A percentile compares a stretch with the other conserved stretches of the same genome.
Conservation (phyloP, 139 green algal genomes). For the Edaphochlamys debaryana region DNA sequence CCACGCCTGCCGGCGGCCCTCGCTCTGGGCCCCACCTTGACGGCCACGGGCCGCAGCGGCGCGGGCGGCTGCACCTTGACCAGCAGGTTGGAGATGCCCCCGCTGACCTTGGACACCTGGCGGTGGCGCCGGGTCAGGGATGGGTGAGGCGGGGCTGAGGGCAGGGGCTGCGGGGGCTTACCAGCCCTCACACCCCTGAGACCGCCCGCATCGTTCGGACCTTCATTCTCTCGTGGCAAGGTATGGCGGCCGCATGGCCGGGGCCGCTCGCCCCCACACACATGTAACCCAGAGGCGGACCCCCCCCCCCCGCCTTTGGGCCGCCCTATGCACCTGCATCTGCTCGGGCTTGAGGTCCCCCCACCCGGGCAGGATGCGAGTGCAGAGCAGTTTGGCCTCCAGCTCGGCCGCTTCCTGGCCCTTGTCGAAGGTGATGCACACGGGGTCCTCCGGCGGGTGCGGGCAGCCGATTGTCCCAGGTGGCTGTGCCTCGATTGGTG, state of each 20-base stretch:
- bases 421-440: neutral
- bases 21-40: slow-evolving; percentile 76
- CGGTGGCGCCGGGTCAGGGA: too few relatives aligned
- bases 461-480: neutral
- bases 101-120: slow-evolving; percentile 76
- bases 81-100: slow-evolving; percentile 91
- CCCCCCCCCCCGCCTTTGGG: too few relatives aligned
- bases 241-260: neutral
- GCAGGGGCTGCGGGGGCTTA: too few relatives aligned
- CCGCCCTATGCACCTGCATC: slow-evolving; percentile 48
- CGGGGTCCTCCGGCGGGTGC: neutral
- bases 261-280: too few relatives aligned
- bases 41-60: slow-evolving; percentile 62
- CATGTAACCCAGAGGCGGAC: too few relatives aligned
- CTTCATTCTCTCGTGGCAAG: too few relatives aligned
- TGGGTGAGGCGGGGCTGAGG: too few relatives aligned
- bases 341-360: neutral
- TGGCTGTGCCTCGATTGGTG: too few relatives aligned
- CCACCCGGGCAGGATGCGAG: slow-evolving; percentile 58
- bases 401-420: slow-evolving; percentile 31
- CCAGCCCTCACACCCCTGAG: too few relatives aligned
- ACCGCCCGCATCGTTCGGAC: too few relatives aligned
- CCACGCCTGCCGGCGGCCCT: too few relatives aligned
- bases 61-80: slow-evolving; percentile 62
- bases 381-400: slow-evolving; percentile 42